These are phyloP conservation scores for Incumbomyces lentus DNA, from an alignment of 2,329 filamentous ascomycete species.

Conservation along the genomic window DNA sequence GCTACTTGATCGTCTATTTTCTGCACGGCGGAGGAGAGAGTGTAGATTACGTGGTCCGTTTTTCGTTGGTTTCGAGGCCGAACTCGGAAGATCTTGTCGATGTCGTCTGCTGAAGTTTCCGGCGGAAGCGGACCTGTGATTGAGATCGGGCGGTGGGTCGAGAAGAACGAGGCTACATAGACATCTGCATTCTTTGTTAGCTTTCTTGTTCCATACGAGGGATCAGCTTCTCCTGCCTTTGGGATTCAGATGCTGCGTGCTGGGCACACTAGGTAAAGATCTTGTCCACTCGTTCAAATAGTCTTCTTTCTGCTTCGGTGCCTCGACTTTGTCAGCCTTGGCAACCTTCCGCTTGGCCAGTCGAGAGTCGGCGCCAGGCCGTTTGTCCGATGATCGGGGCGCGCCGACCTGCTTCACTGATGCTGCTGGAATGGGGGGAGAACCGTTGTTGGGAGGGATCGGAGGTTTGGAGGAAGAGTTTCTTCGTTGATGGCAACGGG, in stretches of 20 bases:
- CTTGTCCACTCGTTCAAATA: conserved; percentile 18
- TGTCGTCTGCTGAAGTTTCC: conserved; percentile 60
- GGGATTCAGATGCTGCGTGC: conserved; percentile 38
- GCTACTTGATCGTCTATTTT: conserved; percentile 30
- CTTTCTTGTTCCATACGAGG: neutral
- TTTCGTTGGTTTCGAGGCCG: conserved; percentile 36
- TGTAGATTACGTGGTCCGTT: conserved; percentile 54
- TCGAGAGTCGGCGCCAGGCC: conserved; percentile 18
- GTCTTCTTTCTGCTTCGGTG: conserved; percentile 8
- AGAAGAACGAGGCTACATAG: conserved; percentile 85
- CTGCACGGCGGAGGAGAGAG: conserved; percentile 43
- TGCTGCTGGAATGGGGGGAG: conserved; percentile 20
- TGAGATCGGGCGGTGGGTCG: conserved; percentile 86
- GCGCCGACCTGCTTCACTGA: conserved; percentile 20
- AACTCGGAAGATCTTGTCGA: conserved; percentile 72
- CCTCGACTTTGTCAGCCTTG: conserved; percentile 25
- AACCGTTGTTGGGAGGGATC: conserved; percentile 36
- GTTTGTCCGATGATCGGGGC: conserved; percentile 17
- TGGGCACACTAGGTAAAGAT: conserved; percentile 39
- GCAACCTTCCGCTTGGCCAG: conserved; percentile 17
- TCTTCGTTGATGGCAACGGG: conserved; percentile 33
- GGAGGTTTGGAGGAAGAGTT: conserved; percentile 41
- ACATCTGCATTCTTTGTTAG: conserved; percentile 51
- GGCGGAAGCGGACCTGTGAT: conserved; percentile 72
- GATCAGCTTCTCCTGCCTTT: conserved; percentile 28